These are phyloP conservation scores for Leptomonas seymouri DNA, from an alignment of 208 protist species.

Conservation along the genomic window DNA sequence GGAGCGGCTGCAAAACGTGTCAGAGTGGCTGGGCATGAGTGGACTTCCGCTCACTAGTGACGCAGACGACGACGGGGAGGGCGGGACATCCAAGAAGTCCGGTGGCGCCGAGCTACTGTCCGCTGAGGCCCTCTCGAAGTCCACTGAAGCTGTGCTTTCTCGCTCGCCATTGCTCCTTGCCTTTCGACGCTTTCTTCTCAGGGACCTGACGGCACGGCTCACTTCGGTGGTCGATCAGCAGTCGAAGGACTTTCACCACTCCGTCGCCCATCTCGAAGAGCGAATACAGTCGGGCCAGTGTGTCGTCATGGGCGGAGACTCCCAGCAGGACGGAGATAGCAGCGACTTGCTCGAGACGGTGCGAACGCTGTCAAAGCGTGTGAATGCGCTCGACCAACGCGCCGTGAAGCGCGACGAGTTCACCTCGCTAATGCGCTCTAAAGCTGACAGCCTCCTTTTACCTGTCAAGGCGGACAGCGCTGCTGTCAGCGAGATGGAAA, in stretches of 20 bases:
- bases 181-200: slow-evolving; percentile 67
- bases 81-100: not conserved
- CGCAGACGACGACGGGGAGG: not conserved
- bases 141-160: slow-evolving; percentile 44
- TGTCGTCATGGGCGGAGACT: slow-evolving; percentile 14
- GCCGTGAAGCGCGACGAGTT: slow-evolving; percentile 61
- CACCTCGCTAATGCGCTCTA: slow-evolving; percentile 43
- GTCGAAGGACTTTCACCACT: slow-evolving; percentile 51
- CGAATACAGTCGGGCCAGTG: slow-evolving; percentile 25
- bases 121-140: slow-evolving; percentile 9
- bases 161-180: slow-evolving; percentile 73
- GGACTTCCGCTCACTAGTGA: not conserved
- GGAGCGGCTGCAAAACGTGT: slow-evolving; percentile 17
- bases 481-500: slow-evolving; percentile 56
- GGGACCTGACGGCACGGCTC: slow-evolving; percentile 70
- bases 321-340: slow-evolving; percentile 4
- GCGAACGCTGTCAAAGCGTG: slow-evolving; percentile 27
- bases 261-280: slow-evolving; percentile 43
- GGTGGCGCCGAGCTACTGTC: not conserved
- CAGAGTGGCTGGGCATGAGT: slow-evolving; percentile 22
- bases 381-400: slow-evolving; percentile 51
- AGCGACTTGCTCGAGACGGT: slow-evolving; percentile 28
- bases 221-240: slow-evolving; percentile 51
- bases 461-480: slow-evolving; percentile 61
- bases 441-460: slow-evolving; percentile 55